Base-by-base conservation (phyloP, 257 asterid genomes). In the Solanum piurae region DNA sequence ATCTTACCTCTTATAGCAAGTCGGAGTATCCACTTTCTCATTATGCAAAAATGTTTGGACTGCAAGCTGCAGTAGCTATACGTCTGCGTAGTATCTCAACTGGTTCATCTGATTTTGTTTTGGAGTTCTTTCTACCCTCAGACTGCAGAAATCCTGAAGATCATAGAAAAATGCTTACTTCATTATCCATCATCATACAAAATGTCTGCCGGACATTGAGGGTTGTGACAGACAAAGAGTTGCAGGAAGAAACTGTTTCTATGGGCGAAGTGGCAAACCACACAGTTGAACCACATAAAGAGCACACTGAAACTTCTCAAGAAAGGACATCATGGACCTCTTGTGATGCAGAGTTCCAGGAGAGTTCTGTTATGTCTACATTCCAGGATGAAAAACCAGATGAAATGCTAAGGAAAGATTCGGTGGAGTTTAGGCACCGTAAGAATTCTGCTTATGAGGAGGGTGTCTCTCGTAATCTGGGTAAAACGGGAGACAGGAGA, bases 21-120 rank as follows among this genome's bases (percentile, higher is more conserved):
- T 83, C 94, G 1, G 98, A 95, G 34, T 97, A 97, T 89, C 98
- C 99, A 27, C 98, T 97, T 84, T 93, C 99, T 52, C 99, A 97
- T 92, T 93, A 97, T 14, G 98, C 98, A 9, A 92, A 95, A 73
- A 95, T 97, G 94, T 95, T 95, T 25, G 96, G 95, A 25, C 84
- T 97, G 66, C 92, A 91, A 88, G 98, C 98, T 33, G 96, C 97
- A 12, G 98, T 97, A 9, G 99, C 98, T 49, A 93, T 97, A 85
- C 98, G 98, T 29, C 92, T 97, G 69, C 89, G 98, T 90, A 95
- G 96, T 60, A 88, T 90, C 82, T 91, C 85, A 66, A 93, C 96
- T 7, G 95, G 97, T 31, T 88, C 92, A 2, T 91, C 93, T 7
- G 98, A 97, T 85, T 95, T 95, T 52, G 97, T 95, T 44, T 90